Evolutionary conservation across 176 grass and related monocot genomes (phyloP).

Genomic region (Sorghum bicolor): DNA sequence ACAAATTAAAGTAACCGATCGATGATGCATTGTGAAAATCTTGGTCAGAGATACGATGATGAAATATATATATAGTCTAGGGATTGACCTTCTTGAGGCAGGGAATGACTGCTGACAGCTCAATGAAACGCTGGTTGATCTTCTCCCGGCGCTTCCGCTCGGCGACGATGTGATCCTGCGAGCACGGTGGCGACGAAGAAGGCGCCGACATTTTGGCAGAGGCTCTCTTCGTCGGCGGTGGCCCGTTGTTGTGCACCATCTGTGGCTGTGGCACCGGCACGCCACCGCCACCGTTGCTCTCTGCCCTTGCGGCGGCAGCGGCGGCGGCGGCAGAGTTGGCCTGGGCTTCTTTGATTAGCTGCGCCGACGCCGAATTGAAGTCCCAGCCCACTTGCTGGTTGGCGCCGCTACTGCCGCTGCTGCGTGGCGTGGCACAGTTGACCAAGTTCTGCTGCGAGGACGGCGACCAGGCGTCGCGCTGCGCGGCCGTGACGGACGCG

Average conservation of each 20-base stretch:
- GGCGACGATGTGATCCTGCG: constrained; percentile 57
- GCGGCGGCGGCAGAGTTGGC: not conserved
- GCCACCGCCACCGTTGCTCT: not conserved
- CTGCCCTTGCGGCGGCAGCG: not conserved
- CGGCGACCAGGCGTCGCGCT: constrained; percentile 31
- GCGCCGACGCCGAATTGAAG: constrained; percentile 31
- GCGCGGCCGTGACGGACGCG: not conserved
- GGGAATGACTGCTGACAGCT: constrained; percentile 68
- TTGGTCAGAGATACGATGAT: not conserved
- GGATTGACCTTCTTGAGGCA: constrained; percentile 62
- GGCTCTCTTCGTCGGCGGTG: not conserved
- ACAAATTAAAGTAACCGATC: not conserved
- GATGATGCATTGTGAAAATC: not conserved
- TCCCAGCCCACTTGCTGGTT: constrained; percentile 34
- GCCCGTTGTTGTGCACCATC: not conserved
- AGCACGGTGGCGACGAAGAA: not conserved
- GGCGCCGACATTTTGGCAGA: not conserved
- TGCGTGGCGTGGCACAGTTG: not conserved
- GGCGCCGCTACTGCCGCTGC: not conserved
- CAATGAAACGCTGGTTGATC: constrained; percentile 71
- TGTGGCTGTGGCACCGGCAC: not conserved
- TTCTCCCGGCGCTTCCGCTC: constrained; percentile 74
- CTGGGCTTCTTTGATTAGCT: constrained; percentile 21
- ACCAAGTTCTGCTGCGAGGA: not conserved
- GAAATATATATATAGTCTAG: not conserved